Evolutionary conservation across 176 grass and related monocot genomes (phyloP).

Genomic region (Urochloa ruziziensis): DNA sequence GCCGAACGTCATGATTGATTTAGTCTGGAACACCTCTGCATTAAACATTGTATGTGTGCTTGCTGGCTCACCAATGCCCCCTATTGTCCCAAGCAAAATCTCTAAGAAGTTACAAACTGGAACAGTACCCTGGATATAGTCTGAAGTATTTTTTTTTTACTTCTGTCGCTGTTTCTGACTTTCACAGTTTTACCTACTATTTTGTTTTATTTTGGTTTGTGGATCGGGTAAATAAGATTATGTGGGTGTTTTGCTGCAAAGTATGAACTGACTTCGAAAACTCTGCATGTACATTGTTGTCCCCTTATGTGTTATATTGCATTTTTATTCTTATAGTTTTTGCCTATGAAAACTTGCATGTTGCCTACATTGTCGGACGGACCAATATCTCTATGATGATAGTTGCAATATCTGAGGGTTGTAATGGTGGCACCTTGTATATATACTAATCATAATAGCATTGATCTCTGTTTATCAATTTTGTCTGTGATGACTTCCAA

Average conservation of each 20-base stretch:
- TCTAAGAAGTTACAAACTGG: not conserved
- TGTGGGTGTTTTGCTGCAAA: not conserved
- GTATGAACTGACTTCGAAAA: not conserved
- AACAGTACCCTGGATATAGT: not conserved
- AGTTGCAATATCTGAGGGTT: not conserved
- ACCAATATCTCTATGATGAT: not conserved
- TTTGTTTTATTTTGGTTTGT: not conserved
- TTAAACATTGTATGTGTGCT: not conserved
- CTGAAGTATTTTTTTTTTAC: too few species aligned
- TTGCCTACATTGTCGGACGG: conserved; percentile 7
- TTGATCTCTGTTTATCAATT: not conserved
- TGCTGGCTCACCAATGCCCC: not conserved
- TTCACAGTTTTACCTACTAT: not conserved
- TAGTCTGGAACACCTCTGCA: not conserved
- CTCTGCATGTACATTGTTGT: not conserved
- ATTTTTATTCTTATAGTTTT: not conserved
- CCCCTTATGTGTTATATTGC: not conserved
- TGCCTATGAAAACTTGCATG: not conserved
- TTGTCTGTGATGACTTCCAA: not conserved
- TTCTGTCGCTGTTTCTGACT: not conserved
- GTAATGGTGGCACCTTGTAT: not conserved
- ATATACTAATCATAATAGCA: not conserved
- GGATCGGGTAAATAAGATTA: not conserved
- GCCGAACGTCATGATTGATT: not conserved
- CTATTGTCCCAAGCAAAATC: not conserved